Percentiles rank a stretch among this genome's conserved stretches.
phyloP scores from a whole-genome alignment of 2,329 filamentous ascomycete species.

The Arthrocladium fulminans region DNA sequence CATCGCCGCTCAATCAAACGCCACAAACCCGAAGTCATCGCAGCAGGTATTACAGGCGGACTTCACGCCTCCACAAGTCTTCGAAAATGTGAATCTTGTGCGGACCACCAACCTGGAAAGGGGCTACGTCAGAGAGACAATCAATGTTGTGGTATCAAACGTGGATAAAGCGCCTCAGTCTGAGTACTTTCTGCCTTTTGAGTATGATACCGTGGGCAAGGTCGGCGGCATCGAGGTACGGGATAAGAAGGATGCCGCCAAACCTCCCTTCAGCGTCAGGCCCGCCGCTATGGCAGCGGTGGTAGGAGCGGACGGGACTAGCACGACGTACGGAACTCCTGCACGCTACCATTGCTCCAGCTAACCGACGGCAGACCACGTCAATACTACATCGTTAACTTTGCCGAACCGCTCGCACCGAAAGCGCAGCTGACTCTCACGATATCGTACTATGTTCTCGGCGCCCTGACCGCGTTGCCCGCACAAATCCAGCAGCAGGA shows the following conservation, averaged over 20 bases:
- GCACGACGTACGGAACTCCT: constrained; percentile 41
- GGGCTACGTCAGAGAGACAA: constrained; percentile 76
- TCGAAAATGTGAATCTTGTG: constrained; percentile 87
- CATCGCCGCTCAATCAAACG: constrained; percentile 17
- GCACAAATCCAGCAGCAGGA: constrained; percentile 74
- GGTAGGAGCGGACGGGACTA: constrained; percentile 36
- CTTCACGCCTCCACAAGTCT: constrained; percentile 82
- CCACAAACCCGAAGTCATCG: constrained; percentile 15
- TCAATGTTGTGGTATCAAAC: constrained; percentile 95
- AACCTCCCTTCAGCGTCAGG: constrained; percentile 60
- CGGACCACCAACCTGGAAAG: constrained; percentile 89
- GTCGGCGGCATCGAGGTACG: constrained; percentile 83
- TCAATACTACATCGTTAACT: constrained; percentile 76
- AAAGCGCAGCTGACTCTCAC: constrained; percentile 74
- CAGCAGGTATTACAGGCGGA: constrained; percentile 31
- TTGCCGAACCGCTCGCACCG: constrained; percentile 66
- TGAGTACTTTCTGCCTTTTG: constrained; percentile 88
- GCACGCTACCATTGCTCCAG: too few species aligned
- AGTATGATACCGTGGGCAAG: constrained; percentile 61
- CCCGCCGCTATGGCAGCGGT: constrained; percentile 53
- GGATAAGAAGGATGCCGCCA: constrained; percentile 72
- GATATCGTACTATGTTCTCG: constrained; percentile 75
- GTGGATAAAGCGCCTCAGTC: constrained; percentile 66
- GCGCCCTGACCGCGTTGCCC: constrained; percentile 71
- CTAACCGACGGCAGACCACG: constrained; percentile 44